Conservation (phyloP, 164 flowering plant species). For the Vitis labrusca region DNA sequence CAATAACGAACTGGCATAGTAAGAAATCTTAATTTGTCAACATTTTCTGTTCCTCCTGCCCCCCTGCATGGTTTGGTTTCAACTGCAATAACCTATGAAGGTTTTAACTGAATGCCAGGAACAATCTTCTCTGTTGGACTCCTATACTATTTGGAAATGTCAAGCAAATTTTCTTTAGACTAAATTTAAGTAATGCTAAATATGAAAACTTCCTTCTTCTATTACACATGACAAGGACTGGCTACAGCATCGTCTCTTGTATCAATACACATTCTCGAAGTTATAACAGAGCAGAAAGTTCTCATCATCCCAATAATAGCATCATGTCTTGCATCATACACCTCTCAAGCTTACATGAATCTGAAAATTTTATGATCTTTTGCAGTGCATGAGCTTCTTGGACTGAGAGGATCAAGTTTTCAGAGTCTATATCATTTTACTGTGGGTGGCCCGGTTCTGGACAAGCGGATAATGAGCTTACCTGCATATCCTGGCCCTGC, state of each 20-base stretch:
- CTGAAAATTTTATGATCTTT: conserved; percentile 1
- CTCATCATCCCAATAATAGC: not conserved
- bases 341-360: no score
- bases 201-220: no score
- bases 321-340: no score
- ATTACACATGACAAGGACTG: no score
- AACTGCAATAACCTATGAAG: no score
- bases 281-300: not conserved
- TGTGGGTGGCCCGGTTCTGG: conserved; percentile 77
- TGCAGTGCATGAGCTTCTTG: conserved; percentile 86
- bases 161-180: not conserved
- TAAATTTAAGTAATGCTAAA: not conserved
- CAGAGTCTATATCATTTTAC: conserved; percentile 97
- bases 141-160: not conserved
- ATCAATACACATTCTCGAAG: not conserved
- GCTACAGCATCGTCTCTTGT: not conserved
- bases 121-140: not conserved
- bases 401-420: conserved; percentile 62
- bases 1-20: no score
- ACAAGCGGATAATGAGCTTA: conserved; percentile 91
- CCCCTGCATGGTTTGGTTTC: no score
- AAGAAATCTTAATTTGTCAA: no score
- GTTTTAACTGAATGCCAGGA: no score
- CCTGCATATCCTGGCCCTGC: conserved; percentile 97
- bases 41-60: no score